Conservation (phyloP, 768 basidiomycete species). For the Collybiopsis luxurians region DNA sequence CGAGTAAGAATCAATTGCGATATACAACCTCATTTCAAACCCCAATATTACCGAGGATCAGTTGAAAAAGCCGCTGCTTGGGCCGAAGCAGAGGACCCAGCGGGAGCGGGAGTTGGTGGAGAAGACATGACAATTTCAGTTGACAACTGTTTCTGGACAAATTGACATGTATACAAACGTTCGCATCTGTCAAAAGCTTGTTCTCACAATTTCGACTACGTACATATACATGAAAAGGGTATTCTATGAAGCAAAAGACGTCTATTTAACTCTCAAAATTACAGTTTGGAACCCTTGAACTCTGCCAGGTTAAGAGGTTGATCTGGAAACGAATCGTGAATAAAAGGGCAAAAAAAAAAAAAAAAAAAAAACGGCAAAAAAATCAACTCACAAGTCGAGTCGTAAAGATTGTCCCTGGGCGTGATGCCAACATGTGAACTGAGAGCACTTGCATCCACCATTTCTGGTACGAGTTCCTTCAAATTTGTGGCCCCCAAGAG, state of each 20-base stretch:
- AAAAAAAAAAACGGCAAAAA: background rate
- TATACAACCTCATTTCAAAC: no score
- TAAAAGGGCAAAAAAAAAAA: background rate
- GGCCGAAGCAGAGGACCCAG: constrained; percentile 51
- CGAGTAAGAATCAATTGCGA: background rate
- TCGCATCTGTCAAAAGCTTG: no score
- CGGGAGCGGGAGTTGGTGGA: constrained; percentile 47
- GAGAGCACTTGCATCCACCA: constrained; percentile 85
- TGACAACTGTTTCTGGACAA: no score
- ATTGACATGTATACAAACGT: no score
- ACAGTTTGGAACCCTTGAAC: constrained; percentile 3
- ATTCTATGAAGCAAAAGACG: no score
- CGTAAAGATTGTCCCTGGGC: constrained; percentile 71
- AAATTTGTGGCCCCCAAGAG: constrained; percentile 82
- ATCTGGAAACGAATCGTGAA: no score
- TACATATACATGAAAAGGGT: background rate
- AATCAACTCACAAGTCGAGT: constrained; percentile 71
- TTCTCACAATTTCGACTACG: no score
- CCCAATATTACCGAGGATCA: constrained; percentile 74
- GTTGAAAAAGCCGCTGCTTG: constrained; percentile 71
- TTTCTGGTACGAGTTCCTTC: constrained; percentile 76
- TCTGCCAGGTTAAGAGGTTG: constrained; percentile 1
- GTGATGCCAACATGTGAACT: constrained; percentile 61
- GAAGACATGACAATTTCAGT: constrained; percentile 17
- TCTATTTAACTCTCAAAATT: background rate